Conservation (phyloP, 805 yeast genomes). For the Candida insectorum region DNA sequence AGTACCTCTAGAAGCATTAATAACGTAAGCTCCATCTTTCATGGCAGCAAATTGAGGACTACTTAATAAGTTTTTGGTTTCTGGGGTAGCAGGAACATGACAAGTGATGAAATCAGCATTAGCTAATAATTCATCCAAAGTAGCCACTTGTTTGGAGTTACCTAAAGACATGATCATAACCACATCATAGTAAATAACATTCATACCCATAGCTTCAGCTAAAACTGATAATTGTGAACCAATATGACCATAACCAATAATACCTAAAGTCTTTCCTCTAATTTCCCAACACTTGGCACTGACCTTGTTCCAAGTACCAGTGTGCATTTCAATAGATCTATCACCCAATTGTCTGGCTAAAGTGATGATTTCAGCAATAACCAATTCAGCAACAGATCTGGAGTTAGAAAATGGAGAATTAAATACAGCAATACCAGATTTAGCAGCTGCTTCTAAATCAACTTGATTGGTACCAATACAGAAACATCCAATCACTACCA, state of each 20-base stretch:
- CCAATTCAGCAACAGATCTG: conserved; percentile 96
- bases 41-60: conserved; percentile 90
- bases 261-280: conserved; percentile 97
- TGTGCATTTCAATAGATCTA: conserved; percentile 91
- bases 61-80: conserved; percentile 85
- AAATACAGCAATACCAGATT: conserved; percentile 92
- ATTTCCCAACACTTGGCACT: conserved; percentile 96
- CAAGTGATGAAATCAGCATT: conserved; percentile 85
- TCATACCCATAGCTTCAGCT: conserved; percentile 98
- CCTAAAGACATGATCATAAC: conserved; percentile 94
- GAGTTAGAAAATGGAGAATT: conserved; percentile 98
- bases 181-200: conserved; percentile 89
- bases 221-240: conserved; percentile 95
- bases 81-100: conserved; percentile 94
- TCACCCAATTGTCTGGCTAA: conserved; percentile 97
- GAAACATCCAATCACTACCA: conserved; percentile 93
- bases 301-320: conserved; percentile 98
- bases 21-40: conserved; percentile 93
- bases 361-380: conserved; percentile 89
- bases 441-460: conserved; percentile 86
- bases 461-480: conserved; percentile 99
- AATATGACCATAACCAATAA: conserved; percentile 97
- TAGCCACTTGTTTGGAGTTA: conserved; percentile 87
- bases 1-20: conserved; percentile 97
- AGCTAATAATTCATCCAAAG: conserved; percentile 77